Evolutionary conservation across 2,329 filamentous ascomycete genomes (phyloP).

Genomic region (Colletotrichum zoysiae): DNA sequence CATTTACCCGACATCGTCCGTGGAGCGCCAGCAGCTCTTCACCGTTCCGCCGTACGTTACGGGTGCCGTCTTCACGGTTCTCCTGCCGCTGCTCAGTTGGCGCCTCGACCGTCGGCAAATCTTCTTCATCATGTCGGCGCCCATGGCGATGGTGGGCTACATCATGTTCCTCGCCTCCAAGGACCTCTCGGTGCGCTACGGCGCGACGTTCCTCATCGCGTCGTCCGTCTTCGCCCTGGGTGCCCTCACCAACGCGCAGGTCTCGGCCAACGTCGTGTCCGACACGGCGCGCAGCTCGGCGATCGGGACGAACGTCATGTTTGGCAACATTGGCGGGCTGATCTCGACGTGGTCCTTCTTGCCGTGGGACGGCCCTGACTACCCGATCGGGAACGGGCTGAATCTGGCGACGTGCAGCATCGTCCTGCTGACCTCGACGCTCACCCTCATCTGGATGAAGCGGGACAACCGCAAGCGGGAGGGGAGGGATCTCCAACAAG

Average conservation of each 20-base stretch:
- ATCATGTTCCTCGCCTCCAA: constrained; percentile 71
- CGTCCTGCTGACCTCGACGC: constrained; percentile 64
- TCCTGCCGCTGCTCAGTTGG: constrained; percentile 69
- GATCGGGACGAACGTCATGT: constrained; percentile 72
- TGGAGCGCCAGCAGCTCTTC: constrained; percentile 72
- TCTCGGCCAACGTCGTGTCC: constrained; percentile 73
- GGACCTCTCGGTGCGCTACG: constrained; percentile 65
- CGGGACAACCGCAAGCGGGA: constrained; percentile 64
- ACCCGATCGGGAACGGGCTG: constrained; percentile 77
- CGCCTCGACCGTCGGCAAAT: constrained; percentile 65
- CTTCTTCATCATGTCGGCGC: constrained; percentile 67
- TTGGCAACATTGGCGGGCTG: constrained; percentile 68
- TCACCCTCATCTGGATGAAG: constrained; percentile 71
- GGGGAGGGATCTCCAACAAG: constrained; percentile 50
- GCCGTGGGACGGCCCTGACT: constrained; percentile 72
- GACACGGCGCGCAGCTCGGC: constrained; percentile 74
- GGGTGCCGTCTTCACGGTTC: constrained; percentile 70
- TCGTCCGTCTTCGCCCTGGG: constrained; percentile 71
- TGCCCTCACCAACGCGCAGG: constrained; percentile 72
- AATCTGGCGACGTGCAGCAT: constrained; percentile 73
- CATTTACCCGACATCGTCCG: constrained; percentile 70
- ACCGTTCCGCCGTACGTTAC: constrained; percentile 75
- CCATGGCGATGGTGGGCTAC: constrained; percentile 72
- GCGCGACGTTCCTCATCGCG: constrained; percentile 73
- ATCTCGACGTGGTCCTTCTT: constrained; percentile 69